Base-by-base conservation (phyloP, 208 protist genomes). In the Leptomonas pyrrhocoris region DNA sequence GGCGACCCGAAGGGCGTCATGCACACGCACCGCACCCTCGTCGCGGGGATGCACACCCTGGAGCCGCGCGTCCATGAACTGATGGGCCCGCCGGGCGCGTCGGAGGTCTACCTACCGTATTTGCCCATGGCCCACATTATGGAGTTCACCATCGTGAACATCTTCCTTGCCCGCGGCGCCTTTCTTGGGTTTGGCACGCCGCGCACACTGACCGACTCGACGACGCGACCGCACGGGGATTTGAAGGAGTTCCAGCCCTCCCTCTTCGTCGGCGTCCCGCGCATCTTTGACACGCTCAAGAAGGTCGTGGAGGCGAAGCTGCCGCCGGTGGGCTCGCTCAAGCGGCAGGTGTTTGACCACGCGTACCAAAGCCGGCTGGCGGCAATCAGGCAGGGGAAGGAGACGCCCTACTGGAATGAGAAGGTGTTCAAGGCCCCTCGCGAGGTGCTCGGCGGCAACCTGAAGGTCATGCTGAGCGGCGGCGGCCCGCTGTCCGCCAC, bases 71-170 rank as follows among this genome's bases (percentile, higher is more conserved):
- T 70, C 19, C 40, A 68, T 23, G 73, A 77, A 19, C 67, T 75
- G 18, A 19, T 76, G 2, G 71, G 76, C 21, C 11, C 45, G n/a
- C 8, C 16, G 34, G 42, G 3, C 8, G 2, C 30, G 11, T 36
- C 56, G 8, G 92, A 97, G 63, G 74, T 58, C 25, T 95, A 97
- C 75, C 80, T 95, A 49, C 83, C 90, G 1, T 98, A 98, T 71
- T 79, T 98, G 19, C 95, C 95, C 28, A 78, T 98, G 25, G 95
- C 94, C 21, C 95, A 98, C 80, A 96, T 98, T 70, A 84, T 98
- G 48, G 94, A 98, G 79, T 83, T 97, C 59, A 79, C 76, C 21
- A 86, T 93, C 38, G 65, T 93, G 16, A 90, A 78, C 43, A 56
- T 94, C 28, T 83, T 97, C 51, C 64, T 98, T 28, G 34, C 64